Evolutionary conservation across 345 rosid species (phyloP), one percentile per base, ranked within the genome.

Genomic region (Psidium guajava): DNA sequence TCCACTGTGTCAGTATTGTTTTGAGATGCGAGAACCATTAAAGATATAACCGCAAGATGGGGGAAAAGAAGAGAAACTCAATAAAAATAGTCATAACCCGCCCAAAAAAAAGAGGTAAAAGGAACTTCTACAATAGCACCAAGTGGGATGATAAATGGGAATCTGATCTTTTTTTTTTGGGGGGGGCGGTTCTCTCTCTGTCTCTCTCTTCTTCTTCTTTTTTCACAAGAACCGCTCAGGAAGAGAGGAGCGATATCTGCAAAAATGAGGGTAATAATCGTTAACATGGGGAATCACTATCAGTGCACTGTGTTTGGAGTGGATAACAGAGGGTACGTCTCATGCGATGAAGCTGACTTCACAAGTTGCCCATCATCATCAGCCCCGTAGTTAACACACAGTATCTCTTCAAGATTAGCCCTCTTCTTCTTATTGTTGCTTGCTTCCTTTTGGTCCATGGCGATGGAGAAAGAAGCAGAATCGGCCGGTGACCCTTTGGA

Each of bases 301-400:
- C 80, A 69, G 47, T 69, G 80, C 25, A 69, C 80, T 69, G 47
- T 69, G 80, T 69, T 69, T 69, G 80, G 47, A 11, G 88, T 80
- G 73, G 91, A 74, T 61, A 92, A 82, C 74, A 93, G 92, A 82
- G 94, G 93, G 56, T 88, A 88, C 27, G 91, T 89, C 88, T 93
- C 95, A 36, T 69, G 80, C 4, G 47, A 69, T 36, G 80, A 69
- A 69, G 80, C 80, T 36, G 80, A 69, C 47, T 36, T 69, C 80
- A 69, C 47, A 4, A 69, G 21, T 18, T 69, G 47, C 80, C 80
- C 80, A 36, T 36, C 80, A 36, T 18, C 47, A 64, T 5, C 80
- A 36, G 13, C 77, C 40, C 25, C 47, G 25, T 83, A 77, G 8
- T 87, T 83, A 83, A 88, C 87, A 88, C 89, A 88, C 59, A 87